Base-by-base conservation (phyloP, 257 asterid species). In the Osmanthus fragrans region DNA sequence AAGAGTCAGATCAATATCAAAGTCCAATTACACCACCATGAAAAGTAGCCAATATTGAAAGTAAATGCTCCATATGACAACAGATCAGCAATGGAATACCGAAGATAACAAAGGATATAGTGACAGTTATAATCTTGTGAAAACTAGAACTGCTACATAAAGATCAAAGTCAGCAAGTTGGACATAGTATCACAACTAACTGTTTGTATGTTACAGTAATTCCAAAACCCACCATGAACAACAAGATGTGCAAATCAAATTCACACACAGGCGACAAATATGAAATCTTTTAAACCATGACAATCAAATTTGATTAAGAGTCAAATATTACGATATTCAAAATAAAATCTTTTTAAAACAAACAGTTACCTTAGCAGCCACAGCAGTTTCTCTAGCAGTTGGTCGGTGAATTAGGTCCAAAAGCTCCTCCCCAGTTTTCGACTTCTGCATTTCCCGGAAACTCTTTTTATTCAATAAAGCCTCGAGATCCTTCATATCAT, bases 371-470 rank as follows among this genome's bases (percentile, higher is more conserved):
- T 84, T 95, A 78, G 92, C 97, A 81, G 97, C 99, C 73, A 89
- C 85, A 47, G 96, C 96, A 80, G 93, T 93, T 87, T 95, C 99
- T 84, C 51, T 95, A 13, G 99, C 99, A 73, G 99, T 95, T 0
- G 99, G 98, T 42, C 98, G 80, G 80, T 89, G 98, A 81, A 95
- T 93, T 81, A 95, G 98, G 88, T 93, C 92, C 86, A 93, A 79
- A 76, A 96, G 92, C 91, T 96, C 98, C 88, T 96, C 99, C 11
- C 99, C 99, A 1, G 95, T 93, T 81, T 96, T 93, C 0, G 97
- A 92, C 89, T 92, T 93, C 91, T 93, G 97, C 96, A 88, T 10
- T 75, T 96, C 99, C 88, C 34, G 85, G 45, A 90, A 93, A 87
- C 97, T 93, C 86, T 93, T 96, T 84, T 92, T 93, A 79, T 90